Percentiles rank a stretch among this genome's conserved stretches.
phyloP scores from a whole-genome alignment of 257 asterid genomes.

The Nemophila menziesii region DNA sequence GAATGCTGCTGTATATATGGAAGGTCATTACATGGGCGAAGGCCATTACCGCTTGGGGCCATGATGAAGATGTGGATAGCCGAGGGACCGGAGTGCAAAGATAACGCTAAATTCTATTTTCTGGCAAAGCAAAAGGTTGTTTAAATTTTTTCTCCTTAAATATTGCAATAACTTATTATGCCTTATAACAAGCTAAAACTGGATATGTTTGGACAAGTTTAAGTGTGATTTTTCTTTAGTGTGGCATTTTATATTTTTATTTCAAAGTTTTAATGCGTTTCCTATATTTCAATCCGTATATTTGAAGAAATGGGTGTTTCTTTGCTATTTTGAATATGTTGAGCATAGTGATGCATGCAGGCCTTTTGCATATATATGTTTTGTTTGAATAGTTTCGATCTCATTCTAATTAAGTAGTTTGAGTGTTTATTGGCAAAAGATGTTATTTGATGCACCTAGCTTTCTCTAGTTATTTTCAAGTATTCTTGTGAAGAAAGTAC shows the following conservation, averaged over 20 bases:
- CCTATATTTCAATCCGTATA: background rate
- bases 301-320: background rate
- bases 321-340: background rate
- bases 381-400: too few relatives aligned
- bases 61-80: slow-evolving; percentile 10
- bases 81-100: background rate
- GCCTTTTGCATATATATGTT: too few relatives aligned
- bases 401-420: too few relatives aligned
- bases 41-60: slow-evolving; percentile 79
- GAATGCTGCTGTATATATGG: slow-evolving; percentile 74
- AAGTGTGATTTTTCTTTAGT: background rate
- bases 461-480: too few relatives aligned
- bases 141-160: background rate
- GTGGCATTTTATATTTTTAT: background rate
- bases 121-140: background rate
- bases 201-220: too few relatives aligned
- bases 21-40: slow-evolving; percentile 69
- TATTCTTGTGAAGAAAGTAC: too few relatives aligned
- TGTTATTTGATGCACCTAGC: too few relatives aligned
- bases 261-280: background rate
- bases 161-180: too few relatives aligned
- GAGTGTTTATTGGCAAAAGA: too few relatives aligned
- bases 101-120: background rate
- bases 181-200: too few relatives aligned
- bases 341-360: too few relatives aligned